phyloP scores from a whole-genome alignment of 192 early-diverging fungal genomes.

The Coemansia sp. region DNA sequence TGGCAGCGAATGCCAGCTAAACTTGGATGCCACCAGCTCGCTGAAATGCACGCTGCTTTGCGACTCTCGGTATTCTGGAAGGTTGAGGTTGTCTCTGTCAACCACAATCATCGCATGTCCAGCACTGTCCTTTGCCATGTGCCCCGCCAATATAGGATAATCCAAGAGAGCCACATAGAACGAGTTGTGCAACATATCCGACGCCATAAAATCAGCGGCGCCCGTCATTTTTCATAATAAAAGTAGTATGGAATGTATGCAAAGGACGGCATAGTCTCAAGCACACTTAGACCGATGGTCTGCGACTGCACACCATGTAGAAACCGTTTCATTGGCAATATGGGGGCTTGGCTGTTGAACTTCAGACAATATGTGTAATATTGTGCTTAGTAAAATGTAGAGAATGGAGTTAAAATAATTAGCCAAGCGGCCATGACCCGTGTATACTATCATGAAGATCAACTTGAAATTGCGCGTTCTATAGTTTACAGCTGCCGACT shows the following conservation, averaged over 20 bases:
- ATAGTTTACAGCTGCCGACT: too few species aligned
- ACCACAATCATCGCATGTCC: neutral
- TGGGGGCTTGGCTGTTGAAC: neutral
- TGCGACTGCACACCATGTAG: neutral
- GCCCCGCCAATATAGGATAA: conserved; percentile 20
- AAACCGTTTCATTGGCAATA: neutral
- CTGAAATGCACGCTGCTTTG: conserved; percentile 1
- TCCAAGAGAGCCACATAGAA: conserved; percentile 7
- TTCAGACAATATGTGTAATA: too few species aligned
- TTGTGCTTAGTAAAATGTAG: too few species aligned
- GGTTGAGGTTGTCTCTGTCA: conserved; percentile 7
- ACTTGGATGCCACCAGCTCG: neutral
- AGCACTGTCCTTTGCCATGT: neutral
- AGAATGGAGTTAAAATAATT: too few species aligned
- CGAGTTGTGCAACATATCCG: neutral
- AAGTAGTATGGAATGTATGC: conserved; percentile 8
- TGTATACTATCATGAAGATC: too few species aligned
- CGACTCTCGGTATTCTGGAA: conserved; percentile 22
- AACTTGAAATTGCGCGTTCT: too few species aligned
- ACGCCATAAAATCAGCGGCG: conserved; percentile 12
- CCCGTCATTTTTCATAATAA: conserved; percentile 5
- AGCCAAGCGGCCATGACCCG: too few species aligned
- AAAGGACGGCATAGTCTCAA: conserved; percentile 3
- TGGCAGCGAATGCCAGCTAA: conserved; percentile 10
- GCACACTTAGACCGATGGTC: neutral